These are phyloP conservation scores for Mesostigma viride DNA, from an alignment of 139 green algal genomes.

Conservation along the genomic window DNA sequence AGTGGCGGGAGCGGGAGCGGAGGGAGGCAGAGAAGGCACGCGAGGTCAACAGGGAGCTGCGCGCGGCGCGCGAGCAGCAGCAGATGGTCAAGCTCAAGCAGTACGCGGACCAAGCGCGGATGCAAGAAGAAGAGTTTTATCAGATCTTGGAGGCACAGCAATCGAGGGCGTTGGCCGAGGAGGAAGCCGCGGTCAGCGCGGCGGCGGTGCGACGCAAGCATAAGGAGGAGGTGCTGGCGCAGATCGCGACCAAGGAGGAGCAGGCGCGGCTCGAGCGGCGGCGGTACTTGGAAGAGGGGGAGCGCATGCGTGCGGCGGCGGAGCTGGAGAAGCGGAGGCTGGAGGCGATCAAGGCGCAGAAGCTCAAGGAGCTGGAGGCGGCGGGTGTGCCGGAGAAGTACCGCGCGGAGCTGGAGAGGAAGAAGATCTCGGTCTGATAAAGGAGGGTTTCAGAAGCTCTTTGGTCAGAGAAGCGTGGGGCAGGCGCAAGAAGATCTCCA, in stretches of 20 bases:
- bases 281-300: conserved; percentile 53
- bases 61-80: conserved; percentile 53
- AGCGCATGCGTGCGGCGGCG: conserved; percentile 33
- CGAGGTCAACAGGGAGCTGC: conserved; percentile 51
- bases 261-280: conserved; percentile 30
- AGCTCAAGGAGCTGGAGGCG: conserved; percentile 58
- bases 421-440: conserved; percentile 38
- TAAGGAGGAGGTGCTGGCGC: conserved; percentile 58
- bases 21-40: conserved; percentile 36
- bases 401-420: conserved; percentile 57
- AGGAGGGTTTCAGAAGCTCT: too few species aligned
- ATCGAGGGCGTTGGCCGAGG: conserved; percentile 52
- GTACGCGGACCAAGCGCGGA: conserved; percentile 52
- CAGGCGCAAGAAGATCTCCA: too few species aligned
- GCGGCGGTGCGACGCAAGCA: conserved; percentile 42
- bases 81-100: conserved; percentile 51
- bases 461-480: too few species aligned
- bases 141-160: conserved; percentile 52
- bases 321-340: conserved; percentile 40
- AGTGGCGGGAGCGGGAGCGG: conserved; percentile 62
- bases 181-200: conserved; percentile 36
- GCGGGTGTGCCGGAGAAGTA: conserved; percentile 70
- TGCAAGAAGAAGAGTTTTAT: conserved; percentile 64
- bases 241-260: conserved; percentile 58
- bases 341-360: conserved; percentile 53